Base-by-base conservation (phyloP, 1,284 basidiomycete genomes). In the Boletellus deceptivus region DNA sequence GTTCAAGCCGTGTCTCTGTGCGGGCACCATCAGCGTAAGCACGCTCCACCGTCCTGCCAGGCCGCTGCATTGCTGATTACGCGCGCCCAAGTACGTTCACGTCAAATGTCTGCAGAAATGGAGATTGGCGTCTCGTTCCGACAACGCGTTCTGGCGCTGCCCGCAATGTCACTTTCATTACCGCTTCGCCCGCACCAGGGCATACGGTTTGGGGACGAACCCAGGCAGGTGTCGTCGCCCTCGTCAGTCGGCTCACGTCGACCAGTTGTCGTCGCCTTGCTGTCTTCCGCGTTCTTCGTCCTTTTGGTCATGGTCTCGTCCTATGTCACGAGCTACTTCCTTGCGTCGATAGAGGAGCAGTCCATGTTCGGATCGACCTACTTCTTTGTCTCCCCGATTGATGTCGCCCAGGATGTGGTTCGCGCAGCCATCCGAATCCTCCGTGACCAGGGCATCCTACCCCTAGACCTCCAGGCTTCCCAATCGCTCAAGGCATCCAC, bases 101-200 rank as follows among this genome's bases (percentile, higher is more conserved):
- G 75, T 90, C 48, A 79, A 80, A 58, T 91, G 89, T 61, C 74
- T 91, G 11, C 82, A 88, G 55, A 75, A 71, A 52, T 91, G 88
- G 88, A 75, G 89, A 49, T 81, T 74, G 39, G 72, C 75, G 0
- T 83, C 86, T 25, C 56, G 72, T 25, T 80, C 79, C 13, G 67
- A 73, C 46, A 77, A 75, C 50, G 82, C 84, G 9, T 90, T 88
- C 72, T 89, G 82, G 69, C 71, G 78, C 6, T 91, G 88, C 59
- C 84, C 84, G 1, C 86, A 90, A 66, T 91, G 88, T 59, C 78
- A 76, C 44, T 91, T 89, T 60, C 75, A 75, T 53, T 91, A 91
- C 62, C 78, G 82, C 40, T 87, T 89, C 58, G 75, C 82, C 8
- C 78, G 89, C 38, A 89, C 88, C 3, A 75, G 71, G 36, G 78